Evolutionary conservation across 495 filamentous ascomycete genomes (phyloP).

Genomic region (Cryomyces antarcticus): DNA sequence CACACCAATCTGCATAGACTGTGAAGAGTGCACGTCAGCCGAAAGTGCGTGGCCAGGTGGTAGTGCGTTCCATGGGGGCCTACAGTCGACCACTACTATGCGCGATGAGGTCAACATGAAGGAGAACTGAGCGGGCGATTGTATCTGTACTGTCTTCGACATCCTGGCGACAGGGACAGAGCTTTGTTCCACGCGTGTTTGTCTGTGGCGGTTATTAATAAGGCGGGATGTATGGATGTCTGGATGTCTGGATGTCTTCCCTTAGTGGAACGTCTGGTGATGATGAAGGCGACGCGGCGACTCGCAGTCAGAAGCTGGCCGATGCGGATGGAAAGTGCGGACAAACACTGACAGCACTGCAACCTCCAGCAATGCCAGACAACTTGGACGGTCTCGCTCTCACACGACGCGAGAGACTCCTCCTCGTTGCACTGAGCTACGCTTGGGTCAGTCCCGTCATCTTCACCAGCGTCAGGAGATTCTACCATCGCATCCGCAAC

Average conservation of each 20-base stretch:
- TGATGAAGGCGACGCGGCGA: too few species aligned
- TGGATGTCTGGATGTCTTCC: too few species aligned
- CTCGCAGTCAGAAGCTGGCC: too few species aligned
- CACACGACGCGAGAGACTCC: constrained; percentile 5
- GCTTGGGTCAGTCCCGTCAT: background rate
- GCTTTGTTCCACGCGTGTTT: too few species aligned
- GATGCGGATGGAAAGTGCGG: too few species aligned
- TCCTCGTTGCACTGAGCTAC: constrained; percentile 9
- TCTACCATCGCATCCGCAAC: too few species aligned
- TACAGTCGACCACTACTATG: constrained; percentile 74
- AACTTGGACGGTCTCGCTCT: constrained; percentile 3
- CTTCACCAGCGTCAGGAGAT: too few species aligned
- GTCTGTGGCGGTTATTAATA: too few species aligned
- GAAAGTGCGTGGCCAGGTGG: constrained; percentile 2
- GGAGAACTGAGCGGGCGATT: constrained; percentile 50
- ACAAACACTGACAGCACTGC: background rate
- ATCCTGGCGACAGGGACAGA: constrained; percentile 16
- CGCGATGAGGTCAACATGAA: constrained; percentile 41
- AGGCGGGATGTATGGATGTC: too few species aligned
- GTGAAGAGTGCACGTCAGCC: constrained; percentile 8
- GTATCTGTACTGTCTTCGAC: constrained; percentile 48
- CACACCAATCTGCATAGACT: constrained; percentile 85
- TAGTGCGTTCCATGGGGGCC: constrained; percentile 21
- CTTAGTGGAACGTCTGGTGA: too few species aligned
- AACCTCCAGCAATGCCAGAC: background rate